These are phyloP conservation scores for Binderoboletus segoi DNA, from an alignment of 1,284 basidiomycete genomes.

Conservation along the genomic window DNA sequence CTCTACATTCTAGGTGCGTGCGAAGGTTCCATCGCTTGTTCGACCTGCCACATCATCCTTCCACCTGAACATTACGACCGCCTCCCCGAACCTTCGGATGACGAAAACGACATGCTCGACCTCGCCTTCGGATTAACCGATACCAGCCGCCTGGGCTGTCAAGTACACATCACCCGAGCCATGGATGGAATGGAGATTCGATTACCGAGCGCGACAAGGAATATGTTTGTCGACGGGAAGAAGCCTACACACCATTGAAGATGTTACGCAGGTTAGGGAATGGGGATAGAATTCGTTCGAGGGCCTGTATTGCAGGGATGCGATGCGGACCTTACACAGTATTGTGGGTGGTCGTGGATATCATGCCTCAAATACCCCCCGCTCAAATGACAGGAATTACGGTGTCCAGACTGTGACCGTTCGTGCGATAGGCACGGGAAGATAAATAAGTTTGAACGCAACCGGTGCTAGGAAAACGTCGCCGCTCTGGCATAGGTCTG, in stretches of 20 bases:
- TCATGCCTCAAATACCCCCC: slow-evolving; percentile 19
- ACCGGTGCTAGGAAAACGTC: neutral
- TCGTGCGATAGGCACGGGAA: neutral
- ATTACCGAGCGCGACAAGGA: slow-evolving; percentile 90
- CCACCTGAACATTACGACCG: slow-evolving; percentile 82
- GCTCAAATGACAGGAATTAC: slow-evolving; percentile 7
- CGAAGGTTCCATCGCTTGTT: slow-evolving; percentile 96
- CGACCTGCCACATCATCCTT: slow-evolving; percentile 96
- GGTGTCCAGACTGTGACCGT: neutral
- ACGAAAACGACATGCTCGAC: slow-evolving; percentile 99
- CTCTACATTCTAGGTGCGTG: slow-evolving; percentile 72
- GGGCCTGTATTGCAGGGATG: neutral
- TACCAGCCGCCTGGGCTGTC: slow-evolving; percentile 82
- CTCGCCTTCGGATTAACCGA: slow-evolving; percentile 97
- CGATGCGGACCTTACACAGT: neutral
- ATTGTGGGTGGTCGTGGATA: slow-evolving; percentile 19
- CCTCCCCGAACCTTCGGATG: slow-evolving; percentile 91
- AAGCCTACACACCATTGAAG: slow-evolving; percentile 51
- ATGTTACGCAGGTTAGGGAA: neutral
- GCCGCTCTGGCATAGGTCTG: neutral
- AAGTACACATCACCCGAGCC: slow-evolving; percentile 82
- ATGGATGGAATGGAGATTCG: slow-evolving; percentile 87
- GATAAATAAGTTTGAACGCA: neutral
- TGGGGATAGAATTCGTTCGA: neutral
- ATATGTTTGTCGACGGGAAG: slow-evolving; percentile 92